These are phyloP conservation scores for Pulveroboletus sp. DNA, from an alignment of 1,284 basidiomycete genomes.

Conservation along the genomic window DNA sequence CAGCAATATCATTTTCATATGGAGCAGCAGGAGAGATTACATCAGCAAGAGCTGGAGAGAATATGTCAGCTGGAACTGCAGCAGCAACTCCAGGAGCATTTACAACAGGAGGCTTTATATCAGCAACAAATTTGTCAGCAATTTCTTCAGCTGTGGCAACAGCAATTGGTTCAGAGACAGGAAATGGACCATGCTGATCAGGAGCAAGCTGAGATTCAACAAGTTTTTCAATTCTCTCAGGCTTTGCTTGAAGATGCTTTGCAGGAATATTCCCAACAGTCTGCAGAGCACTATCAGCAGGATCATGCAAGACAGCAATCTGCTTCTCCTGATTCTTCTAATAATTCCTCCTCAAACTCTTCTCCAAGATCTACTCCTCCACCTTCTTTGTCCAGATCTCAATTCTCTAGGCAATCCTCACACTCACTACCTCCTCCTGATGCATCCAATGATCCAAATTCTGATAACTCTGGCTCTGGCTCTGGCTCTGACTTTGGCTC, in stretches of 20 bases:
- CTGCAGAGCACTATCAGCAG: background rate
- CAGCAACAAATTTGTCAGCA: too few relatives aligned
- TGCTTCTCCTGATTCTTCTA: background rate
- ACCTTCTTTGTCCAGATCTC: too few relatives aligned
- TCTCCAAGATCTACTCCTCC: too few relatives aligned
- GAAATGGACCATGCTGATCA: background rate
- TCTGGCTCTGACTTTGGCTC: too few relatives aligned
- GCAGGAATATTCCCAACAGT: background rate
- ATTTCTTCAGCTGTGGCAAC: too few relatives aligned
- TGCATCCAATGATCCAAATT: background rate
- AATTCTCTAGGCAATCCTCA: too few relatives aligned
- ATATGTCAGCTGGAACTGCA: background rate
- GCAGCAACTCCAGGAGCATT: background rate
- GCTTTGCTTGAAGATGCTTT: background rate
- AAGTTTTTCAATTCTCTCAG: background rate
- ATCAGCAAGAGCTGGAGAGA: background rate
- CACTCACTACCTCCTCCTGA: too few relatives aligned
- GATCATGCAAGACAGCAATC: background rate
- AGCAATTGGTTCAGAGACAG: background rate
- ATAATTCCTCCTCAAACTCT: too few relatives aligned
- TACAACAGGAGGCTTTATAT: background rate
- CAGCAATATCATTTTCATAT: too few relatives aligned
- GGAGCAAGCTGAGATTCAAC: background rate
- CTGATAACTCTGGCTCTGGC: background rate
- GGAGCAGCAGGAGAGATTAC: too few relatives aligned